These are phyloP conservation scores for Fusarium avenaceum DNA, from an alignment of 2,329 filamentous ascomycete species.

Conservation along the genomic window DNA sequence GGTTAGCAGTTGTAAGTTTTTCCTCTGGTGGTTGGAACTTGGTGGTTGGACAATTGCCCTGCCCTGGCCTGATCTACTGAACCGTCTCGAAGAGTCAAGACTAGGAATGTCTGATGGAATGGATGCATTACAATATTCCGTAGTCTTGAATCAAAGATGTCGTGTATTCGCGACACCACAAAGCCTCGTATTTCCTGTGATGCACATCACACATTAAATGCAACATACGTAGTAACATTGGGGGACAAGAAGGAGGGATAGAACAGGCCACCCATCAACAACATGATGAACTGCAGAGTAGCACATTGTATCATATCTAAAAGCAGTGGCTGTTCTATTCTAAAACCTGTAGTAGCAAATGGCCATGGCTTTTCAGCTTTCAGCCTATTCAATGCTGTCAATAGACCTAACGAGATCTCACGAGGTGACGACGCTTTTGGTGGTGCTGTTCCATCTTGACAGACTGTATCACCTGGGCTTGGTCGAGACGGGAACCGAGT, in stretches of 20 bases:
- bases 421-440: conserved; percentile 15
- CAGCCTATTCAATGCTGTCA: no score
- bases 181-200: conserved; percentile 14
- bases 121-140: not conserved
- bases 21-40: not conserved
- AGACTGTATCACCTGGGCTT: not conserved
- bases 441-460: conserved; percentile 4
- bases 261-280: no score
- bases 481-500: not conserved
- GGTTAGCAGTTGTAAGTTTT: not conserved
- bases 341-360: not conserved
- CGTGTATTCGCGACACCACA: conserved; percentile 15
- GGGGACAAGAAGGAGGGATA: no score
- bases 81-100: not conserved
- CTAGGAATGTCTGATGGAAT: conserved; percentile 2
- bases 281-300: no score
- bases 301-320: conserved; percentile 27
- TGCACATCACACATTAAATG: conserved; percentile 2
- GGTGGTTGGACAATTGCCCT: not conserved
- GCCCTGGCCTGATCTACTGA: not conserved
- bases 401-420: not conserved
- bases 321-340: conserved; percentile 16
- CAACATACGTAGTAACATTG: conserved; percentile 5
- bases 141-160: conserved; percentile 5
- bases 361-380: not conserved